Base-by-base conservation (phyloP, 176 grass and related monocot species). In the Oryza officinalis region DNA sequence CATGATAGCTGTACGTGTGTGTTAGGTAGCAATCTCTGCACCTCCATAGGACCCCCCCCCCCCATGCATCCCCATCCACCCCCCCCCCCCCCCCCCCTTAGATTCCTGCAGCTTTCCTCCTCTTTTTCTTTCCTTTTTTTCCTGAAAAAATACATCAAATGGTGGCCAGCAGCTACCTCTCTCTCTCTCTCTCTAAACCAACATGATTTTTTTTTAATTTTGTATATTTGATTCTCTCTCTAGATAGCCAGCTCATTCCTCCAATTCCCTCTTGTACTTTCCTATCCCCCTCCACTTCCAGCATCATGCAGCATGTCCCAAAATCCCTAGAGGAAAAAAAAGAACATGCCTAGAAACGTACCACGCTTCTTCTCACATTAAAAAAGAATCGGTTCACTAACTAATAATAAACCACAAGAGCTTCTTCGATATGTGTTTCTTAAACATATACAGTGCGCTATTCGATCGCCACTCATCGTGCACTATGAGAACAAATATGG, bases 41-140 rank as follows among this genome's bases (percentile, higher is more conserved):
- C 83, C 54, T 52, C 75, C 81, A 63, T 30, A 23, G 57, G 68
- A 60, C 49, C 83, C 75, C 38, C 49, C 49, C 83, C 75, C 38
- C 49, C 49, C 49, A 52, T 52, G 17, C 12, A 33, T 5, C 17
- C 71, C 78, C 65, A 72, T 88, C 80, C 81, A 30, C 32, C 5
- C 10, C 33, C 33, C 33, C 54, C 70, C 63, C 30, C 32, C 5
- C 10, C 33, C 33, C 33, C 54, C 70, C 63, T 26, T 76, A 81
- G 70, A 85, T 81, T 89, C 82, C 82, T 89, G 35, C 71, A 75
- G 32, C 61, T 86, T 80, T 57, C 64, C 76, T 72, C 23, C 30
- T 54, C 60, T 40, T 65, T 26, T 86, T 15, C 40, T n/a, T 61
- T 0, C 57, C 25, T 61, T 61, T 10, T 61, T 61, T 61, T 61